phyloP scores from a whole-genome alignment of 495 filamentous ascomycete species.

The Talaromyces ruber region DNA sequence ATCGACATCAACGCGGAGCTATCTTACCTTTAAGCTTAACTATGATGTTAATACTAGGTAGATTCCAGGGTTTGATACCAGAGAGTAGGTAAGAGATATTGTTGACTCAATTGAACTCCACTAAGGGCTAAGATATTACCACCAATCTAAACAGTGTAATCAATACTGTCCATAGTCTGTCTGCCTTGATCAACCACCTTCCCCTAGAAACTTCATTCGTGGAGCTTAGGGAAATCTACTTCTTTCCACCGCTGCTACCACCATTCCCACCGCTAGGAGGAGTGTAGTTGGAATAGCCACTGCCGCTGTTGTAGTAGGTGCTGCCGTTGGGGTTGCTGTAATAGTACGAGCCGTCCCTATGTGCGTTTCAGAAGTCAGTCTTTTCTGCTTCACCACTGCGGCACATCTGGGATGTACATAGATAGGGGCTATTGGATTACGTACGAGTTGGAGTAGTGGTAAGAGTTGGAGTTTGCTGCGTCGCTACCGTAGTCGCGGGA shows the following conservation, averaged over 20 bases:
- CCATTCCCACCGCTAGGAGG: constrained; percentile 16
- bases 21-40: neutral
- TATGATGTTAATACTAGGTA: too few relatives aligned
- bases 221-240: neutral
- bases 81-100: neutral
- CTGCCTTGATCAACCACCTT: neutral
- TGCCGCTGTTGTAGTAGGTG: constrained; percentile 41
- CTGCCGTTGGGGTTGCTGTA: constrained; percentile 44
- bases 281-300: constrained; percentile 29
- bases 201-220: neutral
- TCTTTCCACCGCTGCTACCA: neutral
- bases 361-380: neutral
- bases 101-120: neutral
- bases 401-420: neutral
- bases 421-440: constrained; percentile 2
- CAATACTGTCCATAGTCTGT: neutral
- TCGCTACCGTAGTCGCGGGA: constrained; percentile 36
- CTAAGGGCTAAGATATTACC: neutral
- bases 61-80: neutral
- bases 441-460: constrained; percentile 44
- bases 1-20: too few relatives aligned
- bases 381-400: neutral
- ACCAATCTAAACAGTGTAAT: neutral
- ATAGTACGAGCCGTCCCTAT: constrained; percentile 42
- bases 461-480: constrained; percentile 33